Evolutionary conservation across 108 stramenopile species (phyloP), one percentile per base, ranked within the genome.

Genomic region (Asterionellopsis glacialis): DNA sequence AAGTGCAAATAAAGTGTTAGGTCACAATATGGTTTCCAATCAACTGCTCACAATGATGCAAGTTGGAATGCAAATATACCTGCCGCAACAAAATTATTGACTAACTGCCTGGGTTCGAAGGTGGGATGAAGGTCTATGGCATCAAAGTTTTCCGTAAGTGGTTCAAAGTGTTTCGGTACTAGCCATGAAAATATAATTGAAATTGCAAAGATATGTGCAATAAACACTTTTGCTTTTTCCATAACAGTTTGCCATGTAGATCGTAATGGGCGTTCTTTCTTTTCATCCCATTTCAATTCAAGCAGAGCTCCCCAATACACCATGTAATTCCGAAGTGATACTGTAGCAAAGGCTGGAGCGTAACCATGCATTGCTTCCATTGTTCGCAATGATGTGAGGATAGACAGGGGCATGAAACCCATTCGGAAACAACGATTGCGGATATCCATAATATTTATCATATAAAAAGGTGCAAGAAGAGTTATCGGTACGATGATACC

Each of bases 291-390:
- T 21, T 47, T 27, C 33, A 72, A n/a, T 13, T 61, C 41, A 38
- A 75, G 33, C 12, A 64, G 43, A 11, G 65, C 65, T 41, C 62
- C 65, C 28, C 59, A 69, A 47, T 76, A 76, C 21, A 67, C 39
- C 1, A 64, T 41, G 61, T 64, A 80, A 11, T 54, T 42, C 11
- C 24, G 27, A 2, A 56, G 7, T 9, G 77, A 79, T 14, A 25
- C 24, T 3, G 39, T 67, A 22, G 60, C 61, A 50, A 52, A 57
- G 0, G 39, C 21, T 2, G 75, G 80, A 28, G 43, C 12, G 51
- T 61, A 75, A 2, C 80, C 74, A 54, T 61, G 62, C 7, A 67
- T 54, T 1, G 52, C 52, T 33, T 54, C 15, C 24, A 54, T 2
- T 2, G 5, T 5, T 33, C 33, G 33, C 7, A 33, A 48, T 16